Conservation (phyloP, 352 stramenopile genomes). For the Phytophthora multivora region DNA sequence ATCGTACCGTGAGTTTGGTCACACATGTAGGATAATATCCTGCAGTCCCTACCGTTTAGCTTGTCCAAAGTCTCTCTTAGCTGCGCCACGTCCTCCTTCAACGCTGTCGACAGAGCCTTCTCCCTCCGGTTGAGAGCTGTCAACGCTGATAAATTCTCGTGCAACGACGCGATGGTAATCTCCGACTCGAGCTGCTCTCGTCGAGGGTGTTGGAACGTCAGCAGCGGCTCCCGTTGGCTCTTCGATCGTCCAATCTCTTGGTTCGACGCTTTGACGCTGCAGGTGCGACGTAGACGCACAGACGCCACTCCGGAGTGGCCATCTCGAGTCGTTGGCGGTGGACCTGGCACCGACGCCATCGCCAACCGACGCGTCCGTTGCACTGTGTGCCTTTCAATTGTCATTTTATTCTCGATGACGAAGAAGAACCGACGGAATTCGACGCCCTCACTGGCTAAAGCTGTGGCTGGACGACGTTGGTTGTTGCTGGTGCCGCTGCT, state of each 20-base stretch:
- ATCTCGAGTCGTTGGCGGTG: conserved; percentile 22
- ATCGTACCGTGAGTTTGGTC: too few species aligned
- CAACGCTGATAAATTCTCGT: conserved; percentile 56
- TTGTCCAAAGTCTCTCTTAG: conserved; percentile 39
- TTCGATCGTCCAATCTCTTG: conserved; percentile 17
- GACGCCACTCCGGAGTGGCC: conserved; percentile 25
- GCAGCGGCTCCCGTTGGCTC: conserved; percentile 21
- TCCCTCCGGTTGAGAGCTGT: conserved; percentile 52
- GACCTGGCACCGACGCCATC: conserved; percentile 20
- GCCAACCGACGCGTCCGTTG: conserved; percentile 1
- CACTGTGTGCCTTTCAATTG: too few species aligned
- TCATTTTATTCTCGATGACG: conserved; percentile 1
- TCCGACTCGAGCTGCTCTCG: conserved; percentile 41
- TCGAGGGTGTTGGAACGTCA: conserved; percentile 30
- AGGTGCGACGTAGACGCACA: conserved; percentile 30
- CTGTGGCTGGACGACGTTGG: background rate
- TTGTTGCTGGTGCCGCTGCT: conserved; percentile 9
- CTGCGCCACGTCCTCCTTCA: conserved; percentile 44
- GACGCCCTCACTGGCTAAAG: conserved; percentile 2
- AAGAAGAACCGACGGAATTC: conserved; percentile 3
- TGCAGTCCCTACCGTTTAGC: conserved; percentile 34
- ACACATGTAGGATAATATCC: too few species aligned
- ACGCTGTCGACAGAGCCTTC: conserved; percentile 43
- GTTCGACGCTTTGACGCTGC: conserved; percentile 19
- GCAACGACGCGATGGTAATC: conserved; percentile 36